Evolutionary conservation across 345 rosid species (phyloP), one percentile per base, ranked within the genome.

Genomic region (Eucalyptus erythrocorys): DNA sequence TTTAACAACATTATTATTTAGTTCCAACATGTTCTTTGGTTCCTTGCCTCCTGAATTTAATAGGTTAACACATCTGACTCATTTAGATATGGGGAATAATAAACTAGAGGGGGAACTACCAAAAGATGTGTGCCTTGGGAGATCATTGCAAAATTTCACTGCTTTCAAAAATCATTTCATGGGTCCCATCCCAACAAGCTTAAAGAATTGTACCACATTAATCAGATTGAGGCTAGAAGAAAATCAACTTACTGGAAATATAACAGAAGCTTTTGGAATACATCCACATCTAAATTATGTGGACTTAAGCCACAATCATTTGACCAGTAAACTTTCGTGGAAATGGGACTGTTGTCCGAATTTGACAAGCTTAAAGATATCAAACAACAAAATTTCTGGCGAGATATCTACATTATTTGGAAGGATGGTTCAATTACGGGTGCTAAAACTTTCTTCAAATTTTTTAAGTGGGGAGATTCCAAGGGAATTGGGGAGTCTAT

Each of bases 1-100:
- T n/a, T n/a, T 64, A 64, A 13, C 76, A 13, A 0, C 11, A n/a
- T 6, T 64, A 7, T 4, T 30, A 4, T 15, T 64, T n/a, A 15
- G 17, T 3, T 14, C 0, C 76, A 68, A 68, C 22, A 32, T 32
- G 37, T 16, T 68, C 2, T 32, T 6, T 8, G 13, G 24, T 6
- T 34, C 24, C 42, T 16, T 68, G 42, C 80, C 80, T 68, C 10
- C 4, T 14, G 76, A 64, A 14, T n/a, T n/a, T n/a, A n/a, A 64
- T 64, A 64, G 16, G 37, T 7, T 64, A 15, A 64, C 40, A 13
- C 57, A 51, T 51, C 0, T 51, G 0, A 51, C 57, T 51, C 57
- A 51, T 19, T 51, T 51, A 51, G 57, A 51, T 51, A 19, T 51
- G 26, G 57, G 26, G 24, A 51, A 19, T 51, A 51, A 51, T 51